Percentiles rank a stretch among this genome's conserved stretches.
Evolutionary conservation across 176 grass and related monocot genomes (phyloP).

Genomic region (barley (Hordeum vulgare)): DNA sequence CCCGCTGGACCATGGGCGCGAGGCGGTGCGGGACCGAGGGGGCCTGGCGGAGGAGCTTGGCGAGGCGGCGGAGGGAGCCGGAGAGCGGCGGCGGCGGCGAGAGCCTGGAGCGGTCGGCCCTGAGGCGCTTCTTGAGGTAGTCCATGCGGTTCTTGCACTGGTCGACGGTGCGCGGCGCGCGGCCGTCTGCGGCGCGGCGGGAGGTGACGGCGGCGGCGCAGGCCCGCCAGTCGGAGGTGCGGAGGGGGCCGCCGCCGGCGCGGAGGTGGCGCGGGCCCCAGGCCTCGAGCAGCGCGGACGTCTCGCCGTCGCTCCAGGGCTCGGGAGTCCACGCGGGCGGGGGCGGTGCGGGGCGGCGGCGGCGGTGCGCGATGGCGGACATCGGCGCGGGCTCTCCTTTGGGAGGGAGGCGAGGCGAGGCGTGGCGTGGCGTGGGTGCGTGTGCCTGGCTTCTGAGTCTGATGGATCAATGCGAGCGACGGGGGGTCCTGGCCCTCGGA

Average conservation of each 20-base stretch:
- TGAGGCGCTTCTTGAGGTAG: constrained; percentile 59
- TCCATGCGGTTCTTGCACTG: constrained; percentile 69
- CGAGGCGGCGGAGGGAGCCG: constrained; percentile 20
- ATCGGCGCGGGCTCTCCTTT: neutral
- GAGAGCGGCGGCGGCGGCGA: constrained; percentile 1
- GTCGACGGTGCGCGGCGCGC: constrained; percentile 46
- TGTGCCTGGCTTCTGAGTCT: neutral
- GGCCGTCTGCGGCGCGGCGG: constrained; percentile 2
- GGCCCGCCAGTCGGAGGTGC: constrained; percentile 39
- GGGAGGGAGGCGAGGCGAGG: neutral
- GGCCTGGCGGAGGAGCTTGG: constrained; percentile 27
- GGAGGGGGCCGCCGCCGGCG: constrained; percentile 25
- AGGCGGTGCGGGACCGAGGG: constrained; percentile 9
- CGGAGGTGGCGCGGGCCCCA: constrained; percentile 44
- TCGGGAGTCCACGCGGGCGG: constrained; percentile 33
- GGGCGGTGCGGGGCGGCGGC: constrained; percentile 17
- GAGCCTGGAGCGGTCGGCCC: constrained; percentile 23
- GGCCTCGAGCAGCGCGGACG: constrained; percentile 35
- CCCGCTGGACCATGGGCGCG: neutral
- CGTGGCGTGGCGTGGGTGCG: neutral
- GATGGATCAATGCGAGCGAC: neutral
- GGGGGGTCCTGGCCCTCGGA: neutral
- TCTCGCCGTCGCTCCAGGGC: constrained; percentile 49
- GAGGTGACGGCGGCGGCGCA: constrained; percentile 47
- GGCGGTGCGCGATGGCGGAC: constrained; percentile 7